phyloP scores from a whole-genome alignment of 371 early-diverging fungal genomes.

The Basidiobolus heterosporus region DNA sequence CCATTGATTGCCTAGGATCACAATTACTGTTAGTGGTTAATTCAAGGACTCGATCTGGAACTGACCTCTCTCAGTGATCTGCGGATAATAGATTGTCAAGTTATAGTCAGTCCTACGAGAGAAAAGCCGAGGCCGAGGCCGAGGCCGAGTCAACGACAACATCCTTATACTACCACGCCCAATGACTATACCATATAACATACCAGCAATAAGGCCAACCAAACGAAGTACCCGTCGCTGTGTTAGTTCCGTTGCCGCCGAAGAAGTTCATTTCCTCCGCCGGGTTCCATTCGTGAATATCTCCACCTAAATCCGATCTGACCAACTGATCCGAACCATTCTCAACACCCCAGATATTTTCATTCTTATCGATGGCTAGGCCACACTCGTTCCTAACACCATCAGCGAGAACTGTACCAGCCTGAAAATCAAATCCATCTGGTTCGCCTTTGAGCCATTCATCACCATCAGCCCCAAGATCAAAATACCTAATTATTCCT shows the following conservation, averaged over 20 bases:
- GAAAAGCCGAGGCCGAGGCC: too few species aligned
- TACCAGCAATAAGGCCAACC: constrained; percentile 20
- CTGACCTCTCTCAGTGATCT: too few species aligned
- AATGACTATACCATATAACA: too few species aligned
- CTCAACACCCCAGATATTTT: constrained; percentile 14
- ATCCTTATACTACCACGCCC: too few species aligned
- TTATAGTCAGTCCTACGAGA: too few species aligned
- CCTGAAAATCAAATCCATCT: constrained; percentile 8
- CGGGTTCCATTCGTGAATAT: constrained; percentile 11
- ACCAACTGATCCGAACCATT: constrained; percentile 12
- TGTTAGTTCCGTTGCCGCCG: neutral
- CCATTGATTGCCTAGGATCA: constrained; percentile 2
- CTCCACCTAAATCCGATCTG: constrained; percentile 1
- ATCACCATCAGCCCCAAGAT: too few species aligned
- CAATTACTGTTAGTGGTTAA: too few species aligned
- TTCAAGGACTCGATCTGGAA: constrained; percentile 4
- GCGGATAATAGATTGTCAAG: too few species aligned
- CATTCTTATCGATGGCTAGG: constrained; percentile 8
- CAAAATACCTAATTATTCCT: too few species aligned
- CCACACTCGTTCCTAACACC: constrained; percentile 16
- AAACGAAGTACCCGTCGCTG: constrained; percentile 7
- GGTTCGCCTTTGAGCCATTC: too few species aligned
- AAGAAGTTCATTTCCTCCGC: constrained; percentile 15
- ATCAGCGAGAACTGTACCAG: constrained; percentile 12
- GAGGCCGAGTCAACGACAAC: too few species aligned